Evolutionary conservation across 208 protist genomes (phyloP), one percentile per base, ranked within the genome.

Genomic region (Acanthamoeba divionensis): DNA sequence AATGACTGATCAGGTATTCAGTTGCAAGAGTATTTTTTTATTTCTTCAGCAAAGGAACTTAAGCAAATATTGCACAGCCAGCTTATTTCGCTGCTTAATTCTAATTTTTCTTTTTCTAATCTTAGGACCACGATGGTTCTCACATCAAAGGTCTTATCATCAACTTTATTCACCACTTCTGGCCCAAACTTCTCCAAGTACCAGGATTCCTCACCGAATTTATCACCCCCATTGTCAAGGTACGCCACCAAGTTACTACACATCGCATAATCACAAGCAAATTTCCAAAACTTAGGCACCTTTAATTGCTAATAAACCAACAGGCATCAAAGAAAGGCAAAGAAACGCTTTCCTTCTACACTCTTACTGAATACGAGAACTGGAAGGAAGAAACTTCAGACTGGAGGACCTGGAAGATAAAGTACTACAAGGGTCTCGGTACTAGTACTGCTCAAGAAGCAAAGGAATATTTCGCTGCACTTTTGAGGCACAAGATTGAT

Each of bases 131-230:
- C 93, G 99, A 99, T 92, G 99, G 99, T 21, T 99, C 99, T 50
- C 99, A 99, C 95, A 99, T 99, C 93, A 99, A 99, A 92, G 99
- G 99, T 15, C 95, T 99, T 10, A 93, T 99, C 33, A 99, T 99
- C 93, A 99, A 99, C 95, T 98, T 99, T 73, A 96, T 99, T 50
- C 98, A 99, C 93, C 96, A 97, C 91, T 99, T 99, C 94, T 99
- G 99, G 99, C 99, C 99, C 8, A 92, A 94, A 13, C 95, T 99
- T 48, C 93, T 99, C 6, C 95, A 97, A 38, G 92, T 96, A 41
- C 41, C 95, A 15, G 98, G 98, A 24, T 99, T 99, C 90, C 90
- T 99, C 44, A 96, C 97, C 66, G 98, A 99, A 95, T 99, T 99
- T 93, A 99, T 99, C 77, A 99, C 99, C 21, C 99, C 99, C 2